Evolutionary conservation across 768 basidiomycete species (phyloP).

Genomic region (Termitomyces sp.): DNA sequence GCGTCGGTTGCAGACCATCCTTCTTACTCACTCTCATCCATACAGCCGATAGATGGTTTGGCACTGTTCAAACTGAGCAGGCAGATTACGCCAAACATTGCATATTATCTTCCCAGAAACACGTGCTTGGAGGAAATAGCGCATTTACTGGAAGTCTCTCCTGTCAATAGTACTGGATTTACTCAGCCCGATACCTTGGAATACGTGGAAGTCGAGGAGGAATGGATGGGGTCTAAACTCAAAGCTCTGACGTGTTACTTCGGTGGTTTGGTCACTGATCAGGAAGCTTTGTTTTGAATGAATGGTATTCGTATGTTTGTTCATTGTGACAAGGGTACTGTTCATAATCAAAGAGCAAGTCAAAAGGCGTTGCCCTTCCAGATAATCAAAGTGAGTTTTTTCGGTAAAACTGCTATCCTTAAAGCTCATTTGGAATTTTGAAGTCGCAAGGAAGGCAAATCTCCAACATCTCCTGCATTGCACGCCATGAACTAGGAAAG

Average conservation of each 20-base stretch:
- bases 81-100: slow-evolving; percentile 73
- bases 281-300: slow-evolving; percentile 50
- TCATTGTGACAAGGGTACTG: neutral
- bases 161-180: neutral
- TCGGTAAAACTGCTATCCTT: no score
- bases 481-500: no score
- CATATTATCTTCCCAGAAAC: slow-evolving; percentile 88
- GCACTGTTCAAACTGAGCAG: slow-evolving; percentile 76
- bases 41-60: slow-evolving; percentile 77
- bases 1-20: slow-evolving; percentile 29
- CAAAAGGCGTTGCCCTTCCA: no score
- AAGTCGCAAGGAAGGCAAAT: no score
- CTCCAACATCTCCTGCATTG: no score
- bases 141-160: slow-evolving; percentile 15
- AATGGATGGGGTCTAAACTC: slow-evolving; percentile 91
- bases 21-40: slow-evolving; percentile 63
- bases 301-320: neutral
- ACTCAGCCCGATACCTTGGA: slow-evolving; percentile 29
- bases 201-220: slow-evolving; percentile 87
- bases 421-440: no score
- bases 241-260: slow-evolving; percentile 95
- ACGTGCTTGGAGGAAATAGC: slow-evolving; percentile 69
- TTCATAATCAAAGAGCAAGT: no score
- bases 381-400: no score
- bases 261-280: slow-evolving; percentile 73